These are phyloP conservation scores for Fusarium sp. DNA, from an alignment of 2,329 filamentous ascomycete genomes.

Conservation along the genomic window DNA sequence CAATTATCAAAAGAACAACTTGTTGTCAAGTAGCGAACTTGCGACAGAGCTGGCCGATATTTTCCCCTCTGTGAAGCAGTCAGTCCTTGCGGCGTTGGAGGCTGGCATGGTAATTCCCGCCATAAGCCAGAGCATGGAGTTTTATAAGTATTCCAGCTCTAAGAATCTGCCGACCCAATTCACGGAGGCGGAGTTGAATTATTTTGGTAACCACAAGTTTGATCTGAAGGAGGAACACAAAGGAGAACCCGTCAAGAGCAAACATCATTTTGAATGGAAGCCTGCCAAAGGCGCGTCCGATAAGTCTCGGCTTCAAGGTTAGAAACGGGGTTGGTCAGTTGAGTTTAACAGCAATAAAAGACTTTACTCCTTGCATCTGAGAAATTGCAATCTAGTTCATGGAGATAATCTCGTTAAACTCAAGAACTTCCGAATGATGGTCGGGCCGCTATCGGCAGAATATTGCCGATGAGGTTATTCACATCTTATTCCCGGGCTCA, in stretches of 20 bases:
- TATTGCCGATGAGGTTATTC: constrained; percentile 26
- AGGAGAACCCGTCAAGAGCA: not conserved
- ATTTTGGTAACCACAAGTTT: constrained; percentile 1
- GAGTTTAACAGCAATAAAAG: not conserved
- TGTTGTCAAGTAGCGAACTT: not conserved
- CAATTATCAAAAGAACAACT: accelerated
- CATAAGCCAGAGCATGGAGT: constrained; percentile 1
- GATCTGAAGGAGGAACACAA: not conserved
- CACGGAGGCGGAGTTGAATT: not conserved
- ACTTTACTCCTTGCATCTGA: not conserved
- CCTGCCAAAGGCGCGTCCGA: not conserved
- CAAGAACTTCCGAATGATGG: not conserved
- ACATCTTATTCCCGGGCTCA: constrained; percentile 10
- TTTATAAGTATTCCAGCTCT: not conserved
- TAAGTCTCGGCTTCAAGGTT: not conserved
- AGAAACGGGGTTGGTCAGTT: not conserved
- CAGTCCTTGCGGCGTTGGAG: not conserved
- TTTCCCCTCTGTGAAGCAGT: not conserved
- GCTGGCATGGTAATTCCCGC: not conserved
- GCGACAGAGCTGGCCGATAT: not conserved
- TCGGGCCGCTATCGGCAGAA: constrained; percentile 25
- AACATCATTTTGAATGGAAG: constrained; percentile 3
- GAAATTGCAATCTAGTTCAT: not conserved
- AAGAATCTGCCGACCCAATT: not conserved
- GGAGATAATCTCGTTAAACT: not conserved